These are phyloP conservation scores for Torulaspora gathmanii DNA, from an alignment of 805 yeast species.

Conservation along the genomic window DNA sequence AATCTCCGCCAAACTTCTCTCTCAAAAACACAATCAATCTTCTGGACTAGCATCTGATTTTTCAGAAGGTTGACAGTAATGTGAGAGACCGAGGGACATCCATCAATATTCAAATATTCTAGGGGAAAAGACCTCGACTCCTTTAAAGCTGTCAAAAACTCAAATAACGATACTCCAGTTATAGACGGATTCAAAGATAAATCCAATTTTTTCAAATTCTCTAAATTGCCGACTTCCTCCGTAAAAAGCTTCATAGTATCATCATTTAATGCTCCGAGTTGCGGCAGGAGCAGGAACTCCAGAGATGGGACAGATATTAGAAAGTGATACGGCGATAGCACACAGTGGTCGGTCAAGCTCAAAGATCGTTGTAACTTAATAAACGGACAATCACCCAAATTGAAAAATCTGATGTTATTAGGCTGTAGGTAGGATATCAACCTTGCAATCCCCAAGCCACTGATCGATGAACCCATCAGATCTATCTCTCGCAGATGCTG, in stretches of 20 bases:
- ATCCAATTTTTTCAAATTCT: slow-evolving; percentile 24
- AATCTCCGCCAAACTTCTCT: slow-evolving; percentile 30
- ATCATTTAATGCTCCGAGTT: slow-evolving; percentile 26
- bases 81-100: slow-evolving; percentile 30
- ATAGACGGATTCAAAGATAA: slow-evolving; percentile 31
- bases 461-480: slow-evolving; percentile 31
- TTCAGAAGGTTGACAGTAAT: slow-evolving; percentile 26
- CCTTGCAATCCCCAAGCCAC: slow-evolving; percentile 23
- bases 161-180: slow-evolving; percentile 32
- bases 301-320: slow-evolving; percentile 16
- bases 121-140: slow-evolving; percentile 18
- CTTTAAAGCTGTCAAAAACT: slow-evolving; percentile 22
- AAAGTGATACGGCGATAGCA: slow-evolving; percentile 16
- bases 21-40: slow-evolving; percentile 29
- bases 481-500: slow-evolving; percentile 21
- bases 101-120: slow-evolving; percentile 23
- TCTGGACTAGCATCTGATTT: slow-evolving; percentile 20
- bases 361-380: slow-evolving; percentile 12
- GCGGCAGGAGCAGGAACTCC: slow-evolving; percentile 26
- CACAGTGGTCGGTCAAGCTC: slow-evolving; percentile 7
- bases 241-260: slow-evolving; percentile 16
- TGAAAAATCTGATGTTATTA: slow-evolving; percentile 15
- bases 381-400: slow-evolving; percentile 32
- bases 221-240: slow-evolving; percentile 13
- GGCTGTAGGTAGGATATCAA: slow-evolving; percentile 15